Conservation (phyloP, 1,284 basidiomycete species). For the Porogramme epimiltina region DNA sequence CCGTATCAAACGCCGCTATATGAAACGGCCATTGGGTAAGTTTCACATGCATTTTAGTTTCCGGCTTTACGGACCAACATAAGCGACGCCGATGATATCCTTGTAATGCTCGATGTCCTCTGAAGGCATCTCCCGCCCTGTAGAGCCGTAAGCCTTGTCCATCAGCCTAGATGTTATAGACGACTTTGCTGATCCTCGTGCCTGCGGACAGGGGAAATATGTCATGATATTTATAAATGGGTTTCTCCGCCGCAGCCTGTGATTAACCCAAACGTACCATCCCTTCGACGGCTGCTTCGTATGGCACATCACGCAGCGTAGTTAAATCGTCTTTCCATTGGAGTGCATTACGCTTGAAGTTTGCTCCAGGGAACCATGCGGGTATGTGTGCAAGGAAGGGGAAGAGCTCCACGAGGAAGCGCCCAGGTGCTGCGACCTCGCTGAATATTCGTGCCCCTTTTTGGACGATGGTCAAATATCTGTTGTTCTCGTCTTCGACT, state of each 20-base stretch:
- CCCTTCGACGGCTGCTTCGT: not conserved
- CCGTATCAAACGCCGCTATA: constrained; percentile 2
- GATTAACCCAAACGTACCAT: too few species aligned
- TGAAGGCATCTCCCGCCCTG: not conserved
- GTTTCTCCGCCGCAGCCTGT: too few species aligned
- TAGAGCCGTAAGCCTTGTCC: not conserved
- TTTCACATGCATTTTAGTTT: too few species aligned
- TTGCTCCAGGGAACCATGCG: constrained; percentile 13
- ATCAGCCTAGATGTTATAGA: constrained; percentile 3
- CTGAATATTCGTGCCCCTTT: constrained; percentile 2
- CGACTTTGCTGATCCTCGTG: not conserved
- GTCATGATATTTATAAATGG: too few species aligned
- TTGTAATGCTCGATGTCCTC: constrained; percentile 9
- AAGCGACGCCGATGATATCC: constrained; percentile 8
- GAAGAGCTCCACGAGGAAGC: constrained; percentile 11
- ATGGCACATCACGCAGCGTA: constrained; percentile 2
- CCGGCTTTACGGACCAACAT: constrained; percentile 13
- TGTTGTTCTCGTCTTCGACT: constrained; percentile 1
- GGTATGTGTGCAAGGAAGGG: constrained; percentile 8
- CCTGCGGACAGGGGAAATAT: not conserved
- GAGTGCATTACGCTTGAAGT: constrained; percentile 7
- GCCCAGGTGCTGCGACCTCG: constrained; percentile 8
- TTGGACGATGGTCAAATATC: constrained; percentile 15
- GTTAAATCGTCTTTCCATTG: not conserved
- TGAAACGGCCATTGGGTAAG: too few species aligned